Conservation (phyloP, 176 grass and related monocot species). For the Hordeum marinum region DNA sequence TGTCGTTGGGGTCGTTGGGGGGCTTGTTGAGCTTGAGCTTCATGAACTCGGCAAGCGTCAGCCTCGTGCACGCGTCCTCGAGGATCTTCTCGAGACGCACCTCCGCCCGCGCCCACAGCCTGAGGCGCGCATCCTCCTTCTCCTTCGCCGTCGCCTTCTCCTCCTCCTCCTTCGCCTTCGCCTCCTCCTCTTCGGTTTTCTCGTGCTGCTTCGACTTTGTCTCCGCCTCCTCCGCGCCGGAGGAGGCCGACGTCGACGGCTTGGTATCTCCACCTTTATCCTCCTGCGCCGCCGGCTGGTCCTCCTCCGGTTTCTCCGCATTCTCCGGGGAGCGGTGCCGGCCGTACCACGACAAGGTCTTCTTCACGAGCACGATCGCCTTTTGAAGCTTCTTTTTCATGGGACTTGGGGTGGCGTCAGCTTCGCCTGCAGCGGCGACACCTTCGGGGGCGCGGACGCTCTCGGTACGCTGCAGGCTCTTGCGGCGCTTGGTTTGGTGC, state of each 20-base stretch:
- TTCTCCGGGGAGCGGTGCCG: not conserved
- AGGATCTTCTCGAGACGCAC: conserved; percentile 4
- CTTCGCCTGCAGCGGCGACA: not conserved
- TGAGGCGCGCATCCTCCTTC: too few relatives aligned
- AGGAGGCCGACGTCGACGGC: not conserved
- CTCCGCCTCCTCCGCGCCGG: not conserved
- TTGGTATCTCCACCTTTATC: not conserved
- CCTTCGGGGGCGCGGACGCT: not conserved
- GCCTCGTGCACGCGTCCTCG: conserved; percentile 23
- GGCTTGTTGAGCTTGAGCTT: not conserved
- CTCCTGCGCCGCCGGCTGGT: not conserved
- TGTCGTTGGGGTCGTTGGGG: too few relatives aligned
- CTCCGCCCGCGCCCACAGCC: not conserved
- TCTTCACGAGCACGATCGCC: not conserved
- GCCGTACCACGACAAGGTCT: not conserved
- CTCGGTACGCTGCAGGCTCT: not conserved
- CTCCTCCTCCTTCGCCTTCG: too few relatives aligned
- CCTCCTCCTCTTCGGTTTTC: not conserved
- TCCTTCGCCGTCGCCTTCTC: not conserved
- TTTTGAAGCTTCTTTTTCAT: not conserved
- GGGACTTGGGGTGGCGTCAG: not conserved
- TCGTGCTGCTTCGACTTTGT: not conserved
- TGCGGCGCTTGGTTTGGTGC: not conserved
- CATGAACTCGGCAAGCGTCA: not conserved
- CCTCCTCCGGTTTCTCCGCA: not conserved